Evolutionary conservation across 345 rosid genomes (phyloP), one percentile per base, ranked within the genome.

Genomic region (Salix koriyanagi): DNA sequence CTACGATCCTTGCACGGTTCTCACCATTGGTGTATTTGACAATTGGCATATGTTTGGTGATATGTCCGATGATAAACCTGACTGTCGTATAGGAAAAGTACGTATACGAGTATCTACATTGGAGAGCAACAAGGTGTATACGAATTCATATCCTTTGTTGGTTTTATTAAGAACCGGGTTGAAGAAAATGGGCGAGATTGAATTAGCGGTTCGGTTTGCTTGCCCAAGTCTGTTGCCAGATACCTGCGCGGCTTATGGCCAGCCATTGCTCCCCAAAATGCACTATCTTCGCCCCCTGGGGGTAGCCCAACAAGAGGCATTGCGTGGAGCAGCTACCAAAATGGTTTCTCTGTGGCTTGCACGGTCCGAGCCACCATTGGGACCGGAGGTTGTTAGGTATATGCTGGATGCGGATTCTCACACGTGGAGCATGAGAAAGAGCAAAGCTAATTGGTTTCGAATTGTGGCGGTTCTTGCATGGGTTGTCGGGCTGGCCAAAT

Each of bases 321-420:
- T 96, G 78, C 93, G 99, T 23, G 98, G 92, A 46, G 97, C 97
- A 0, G 98, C 98, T 8, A 92, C 94, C 0, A 88, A 83, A 75
- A 92, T 92, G 97, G 99, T 96, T 67, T 94, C 98, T 2, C 76
- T 76, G 19, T 91, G 99, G 99, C 86, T 96, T 4, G 87, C 83
- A 1, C 79, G 98, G 72, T 93, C 98, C 3, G 99, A 96, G 71
- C 99, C 99, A 0, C 92, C 99, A 0, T 54, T 96, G 66, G 98
- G 97, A 21, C 87, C 85, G 0, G 99, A 96, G 81, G 97, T 96
- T 36, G 98, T 96, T 26, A 75, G 92, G 46, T 96, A 87, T 84
- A 92, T 96, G 98, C 72, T 96, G 85, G 99, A 96, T 79, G 96
- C 98, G 3, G 98, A 96, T 77, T 96, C 98, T 7, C 97, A 96